A percentile compares a stretch with the other conserved stretches of the same genome.
phyloP scores from a whole-genome alignment of 345 rosid species.

The Dimocarpus longan region DNA sequence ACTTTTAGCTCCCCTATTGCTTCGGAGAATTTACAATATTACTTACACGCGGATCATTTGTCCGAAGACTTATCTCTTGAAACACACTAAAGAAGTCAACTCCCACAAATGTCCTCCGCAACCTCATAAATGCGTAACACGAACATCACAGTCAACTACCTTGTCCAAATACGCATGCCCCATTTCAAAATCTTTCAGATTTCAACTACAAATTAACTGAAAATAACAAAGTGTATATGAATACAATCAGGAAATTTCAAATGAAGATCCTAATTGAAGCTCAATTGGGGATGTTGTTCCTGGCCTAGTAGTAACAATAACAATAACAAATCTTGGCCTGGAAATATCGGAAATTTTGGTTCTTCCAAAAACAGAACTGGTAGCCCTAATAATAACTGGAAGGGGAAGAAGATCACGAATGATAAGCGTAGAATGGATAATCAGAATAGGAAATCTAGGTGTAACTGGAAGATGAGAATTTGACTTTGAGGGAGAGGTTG shows the following conservation, averaged over 20 bases:
- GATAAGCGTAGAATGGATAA: slow-evolving; percentile 78
- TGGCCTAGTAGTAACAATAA: slow-evolving; percentile 86
- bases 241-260: neutral
- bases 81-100: slow-evolving; percentile 76
- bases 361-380: slow-evolving; percentile 31
- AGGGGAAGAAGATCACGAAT: slow-evolving; percentile 59
- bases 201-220: neutral
- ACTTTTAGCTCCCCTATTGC: slow-evolving; percentile 89
- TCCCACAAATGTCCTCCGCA: too few relatives aligned
- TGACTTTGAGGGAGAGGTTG: slow-evolving; percentile 85
- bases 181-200: neutral
- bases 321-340: neutral
- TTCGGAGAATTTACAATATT: slow-evolving; percentile 87
- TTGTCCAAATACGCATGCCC: neutral
- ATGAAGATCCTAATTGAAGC: slow-evolving; percentile 42
- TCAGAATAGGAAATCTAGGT: slow-evolving; percentile 63
- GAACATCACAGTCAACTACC: neutral
- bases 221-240: neutral
- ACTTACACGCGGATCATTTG: slow-evolving; percentile 84
- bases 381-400: slow-evolving; percentile 55
- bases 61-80: slow-evolving; percentile 81
- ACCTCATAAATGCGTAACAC: neutral
- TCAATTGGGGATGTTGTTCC: slow-evolving; percentile 96
- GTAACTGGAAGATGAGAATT: slow-evolving; percentile 92
- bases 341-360: slow-evolving; percentile 25